Evolutionary conservation across 257 asterid genomes (phyloP).

Genomic region (Petunia axillaris): DNA sequence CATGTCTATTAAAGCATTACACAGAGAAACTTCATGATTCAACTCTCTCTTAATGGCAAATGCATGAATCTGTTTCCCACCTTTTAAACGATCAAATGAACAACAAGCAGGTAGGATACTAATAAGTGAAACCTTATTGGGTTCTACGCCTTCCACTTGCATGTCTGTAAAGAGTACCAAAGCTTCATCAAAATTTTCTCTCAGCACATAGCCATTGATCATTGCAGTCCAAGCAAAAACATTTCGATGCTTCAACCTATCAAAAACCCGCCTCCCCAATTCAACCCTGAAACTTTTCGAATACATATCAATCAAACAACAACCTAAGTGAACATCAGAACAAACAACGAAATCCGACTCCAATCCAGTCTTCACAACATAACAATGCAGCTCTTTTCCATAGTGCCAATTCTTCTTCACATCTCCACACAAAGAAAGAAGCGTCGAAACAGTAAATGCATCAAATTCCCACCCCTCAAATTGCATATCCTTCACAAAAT

Average conservation of each 20-base stretch:
- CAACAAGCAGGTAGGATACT: constrained; percentile 59
- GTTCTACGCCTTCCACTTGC: constrained; percentile 51
- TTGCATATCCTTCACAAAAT: constrained; percentile 55
- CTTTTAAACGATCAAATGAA: constrained; percentile 51
- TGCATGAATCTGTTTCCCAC: constrained; percentile 69
- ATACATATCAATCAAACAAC: constrained; percentile 72
- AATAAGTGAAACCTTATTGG: constrained; percentile 67
- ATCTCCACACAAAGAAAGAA: constrained; percentile 50
- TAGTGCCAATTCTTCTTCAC: constrained; percentile 20
- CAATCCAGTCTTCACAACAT: constrained; percentile 45
- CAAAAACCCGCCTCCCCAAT: constrained; percentile 57
- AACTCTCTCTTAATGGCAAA: constrained; percentile 56
- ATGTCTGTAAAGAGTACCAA: constrained; percentile 54
- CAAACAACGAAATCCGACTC: constrained; percentile 33
- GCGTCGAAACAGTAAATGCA: constrained; percentile 55
- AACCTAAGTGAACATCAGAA: constrained; percentile 59
- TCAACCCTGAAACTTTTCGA: constrained; percentile 45
- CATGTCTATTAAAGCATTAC: constrained; percentile 60
- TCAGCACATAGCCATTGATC: constrained; percentile 59
- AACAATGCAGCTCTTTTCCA: constrained; percentile 69
- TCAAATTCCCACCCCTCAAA: constrained; percentile 55
- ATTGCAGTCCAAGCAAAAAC: constrained; percentile 70
- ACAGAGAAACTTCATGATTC: constrained; percentile 44
- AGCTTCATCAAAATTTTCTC: constrained; percentile 51
- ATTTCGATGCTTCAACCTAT: constrained; percentile 45